phyloP scores from a whole-genome alignment of 2,329 filamentous ascomycete species.

The Ascochyta lentis region DNA sequence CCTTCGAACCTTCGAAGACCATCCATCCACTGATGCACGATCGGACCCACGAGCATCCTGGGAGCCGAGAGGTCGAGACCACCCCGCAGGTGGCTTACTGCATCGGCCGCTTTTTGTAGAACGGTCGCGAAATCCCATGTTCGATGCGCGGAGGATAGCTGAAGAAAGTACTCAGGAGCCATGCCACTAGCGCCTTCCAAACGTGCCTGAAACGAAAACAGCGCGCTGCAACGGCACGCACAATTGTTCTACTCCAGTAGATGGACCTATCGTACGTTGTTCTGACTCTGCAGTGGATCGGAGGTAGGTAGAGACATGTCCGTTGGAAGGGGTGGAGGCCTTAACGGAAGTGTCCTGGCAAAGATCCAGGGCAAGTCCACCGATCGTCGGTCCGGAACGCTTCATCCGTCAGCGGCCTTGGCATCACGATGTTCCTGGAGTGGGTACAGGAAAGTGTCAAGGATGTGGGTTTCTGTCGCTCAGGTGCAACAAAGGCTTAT shows the following conservation, averaged over 20 bases:
- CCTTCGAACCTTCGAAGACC: slow-evolving; percentile 3
- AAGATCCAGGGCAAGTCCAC: slow-evolving; percentile 18
- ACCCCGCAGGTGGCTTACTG: neutral
- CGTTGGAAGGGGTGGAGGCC: neutral
- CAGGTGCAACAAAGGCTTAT: slow-evolving; percentile 15
- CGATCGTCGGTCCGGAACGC: slow-evolving; percentile 25
- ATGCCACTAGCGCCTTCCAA: slow-evolving; percentile 12
- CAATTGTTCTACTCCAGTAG: neutral
- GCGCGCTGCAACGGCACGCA: slow-evolving; percentile 16
- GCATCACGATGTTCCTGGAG: slow-evolving; percentile 24
- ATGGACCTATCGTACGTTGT: neutral
- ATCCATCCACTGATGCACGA: neutral
- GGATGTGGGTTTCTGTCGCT: slow-evolving; percentile 13
- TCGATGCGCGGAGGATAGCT: neutral
- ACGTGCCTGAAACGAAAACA: slow-evolving; percentile 14
- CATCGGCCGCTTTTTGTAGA: neutral
- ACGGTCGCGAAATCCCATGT: neutral
- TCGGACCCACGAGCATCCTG: neutral
- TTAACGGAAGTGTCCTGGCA: neutral
- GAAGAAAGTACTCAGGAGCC: slow-evolving; percentile 3
- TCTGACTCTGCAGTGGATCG: slow-evolving; percentile 8
- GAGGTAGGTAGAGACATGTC: neutral
- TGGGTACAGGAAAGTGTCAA: slow-evolving; percentile 22
- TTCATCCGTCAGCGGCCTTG: slow-evolving; percentile 24
- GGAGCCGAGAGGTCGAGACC: neutral